Base-by-base conservation (phyloP, 225 moss, liverwort and hornwort genomes). In the Polytrichum commune region DNA sequence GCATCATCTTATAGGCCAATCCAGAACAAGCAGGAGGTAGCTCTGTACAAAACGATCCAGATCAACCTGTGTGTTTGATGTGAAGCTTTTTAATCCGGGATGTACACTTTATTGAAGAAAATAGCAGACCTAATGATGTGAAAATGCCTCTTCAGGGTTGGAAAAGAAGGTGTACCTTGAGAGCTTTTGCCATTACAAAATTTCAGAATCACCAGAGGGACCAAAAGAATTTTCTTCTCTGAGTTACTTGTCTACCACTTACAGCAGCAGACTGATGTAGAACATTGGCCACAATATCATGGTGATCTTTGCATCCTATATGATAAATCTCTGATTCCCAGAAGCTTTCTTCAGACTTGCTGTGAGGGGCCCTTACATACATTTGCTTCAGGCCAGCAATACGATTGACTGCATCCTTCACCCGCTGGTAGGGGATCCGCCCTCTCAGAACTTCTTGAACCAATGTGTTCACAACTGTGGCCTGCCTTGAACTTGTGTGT, bases 281-380 rank as follows among this genome's bases (percentile, higher is more conserved):
- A 38, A 92, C 74, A 68, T 77, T 87, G 55, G 89, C 84, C 18
- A 92, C 78, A 5, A 92, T 64, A 68, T 92, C 89, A 33, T 77
- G 82, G 56, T 92, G 91, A 80, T 92, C 89, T 69, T 89, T 89
- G 80, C 87, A 92, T 24, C 91, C 91, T 60, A 92, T 80, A 23
- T 73, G 58, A 60, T 63, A 60, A 16, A 89, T 30, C 72, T 77
- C 74, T 1, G 69, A 65, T 30, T 83, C 71, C 70, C 77, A 60
- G 26, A 82, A 83, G 3, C 63, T 68, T 69, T 74, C 74, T 33
- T 81, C 79, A 5, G 55, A 56, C 58, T 65, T 69, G 58, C 63
- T 65, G 1, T 8, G 55, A 4, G 55, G 25, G 26, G 29, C 19
- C 54, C 76, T 81, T n/a, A 80, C 81, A 27, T 75, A 92, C 0